A percentile compares a stretch with the other conserved stretches of the same genome.
Evolutionary conservation across 2,329 filamentous ascomycete genomes (phyloP).

Genomic region (Hypoxylon sp.): DNA sequence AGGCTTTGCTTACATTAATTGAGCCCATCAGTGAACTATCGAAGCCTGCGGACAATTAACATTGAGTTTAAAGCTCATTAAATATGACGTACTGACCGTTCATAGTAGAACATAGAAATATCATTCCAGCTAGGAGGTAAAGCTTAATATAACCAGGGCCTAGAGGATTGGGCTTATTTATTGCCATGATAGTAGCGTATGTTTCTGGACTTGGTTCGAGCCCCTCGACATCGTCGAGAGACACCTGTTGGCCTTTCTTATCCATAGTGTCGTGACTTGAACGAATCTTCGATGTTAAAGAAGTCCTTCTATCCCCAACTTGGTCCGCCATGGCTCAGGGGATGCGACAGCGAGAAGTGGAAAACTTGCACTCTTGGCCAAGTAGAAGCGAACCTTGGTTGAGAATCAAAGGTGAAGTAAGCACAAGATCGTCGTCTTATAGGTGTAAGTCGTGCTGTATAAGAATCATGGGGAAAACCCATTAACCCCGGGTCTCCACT

Average conservation of each 20-base stretch:
- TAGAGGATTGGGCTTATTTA: constrained; percentile 51
- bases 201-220: constrained; percentile 46
- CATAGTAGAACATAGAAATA: constrained; percentile 59
- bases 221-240: constrained; percentile 29
- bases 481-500: constrained; percentile 22
- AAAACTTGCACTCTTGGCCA: not conserved
- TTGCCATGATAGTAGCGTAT: constrained; percentile 55
- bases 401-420: not conserved
- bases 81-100: constrained; percentile 52
- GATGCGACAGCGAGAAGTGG: not conserved
- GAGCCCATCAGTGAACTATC: constrained; percentile 61
- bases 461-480: not conserved
- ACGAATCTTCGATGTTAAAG: constrained; percentile 23
- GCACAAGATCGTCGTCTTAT: constrained; percentile 32
- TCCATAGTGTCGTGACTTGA: constrained; percentile 31
- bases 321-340: constrained; percentile 27
- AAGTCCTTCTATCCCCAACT: constrained; percentile 8
- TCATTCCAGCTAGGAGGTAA: constrained; percentile 49
- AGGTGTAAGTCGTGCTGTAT: not conserved
- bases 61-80: not conserved
- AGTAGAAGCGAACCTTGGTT: not conserved
- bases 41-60: constrained; percentile 53
- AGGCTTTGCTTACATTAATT: constrained; percentile 56
- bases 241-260: constrained; percentile 11
- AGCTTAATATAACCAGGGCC: constrained; percentile 53